Evolutionary conservation across 495 filamentous ascomycete genomes (phyloP).

Genomic region (Pseudomonodictys pantanalensis): DNA sequence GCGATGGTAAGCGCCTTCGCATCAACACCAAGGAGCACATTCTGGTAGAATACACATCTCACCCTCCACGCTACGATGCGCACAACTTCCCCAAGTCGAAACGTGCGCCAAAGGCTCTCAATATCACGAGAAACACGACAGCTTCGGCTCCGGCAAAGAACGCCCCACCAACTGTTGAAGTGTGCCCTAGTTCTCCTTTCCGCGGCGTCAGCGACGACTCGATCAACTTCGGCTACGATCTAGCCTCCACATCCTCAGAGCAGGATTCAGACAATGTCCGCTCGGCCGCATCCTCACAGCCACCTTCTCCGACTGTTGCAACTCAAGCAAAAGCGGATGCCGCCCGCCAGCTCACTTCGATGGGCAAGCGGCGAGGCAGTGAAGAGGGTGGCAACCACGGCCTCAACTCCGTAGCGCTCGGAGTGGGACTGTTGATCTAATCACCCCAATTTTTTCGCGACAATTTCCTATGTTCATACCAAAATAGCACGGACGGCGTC

Average conservation of each 20-base stretch:
- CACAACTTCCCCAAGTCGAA: slow-evolving; percentile 23
- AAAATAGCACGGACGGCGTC: too few relatives aligned
- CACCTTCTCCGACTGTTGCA: slow-evolving; percentile 19
- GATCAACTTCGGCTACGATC: slow-evolving; percentile 25
- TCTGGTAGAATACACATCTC: slow-evolving; percentile 21
- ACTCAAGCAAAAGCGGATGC: slow-evolving; percentile 22
- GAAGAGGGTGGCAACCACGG: slow-evolving; percentile 13
- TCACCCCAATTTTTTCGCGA: too few relatives aligned
- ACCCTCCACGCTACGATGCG: slow-evolving; percentile 31
- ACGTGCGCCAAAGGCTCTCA: background rate
- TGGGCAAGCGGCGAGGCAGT: slow-evolving; percentile 15
- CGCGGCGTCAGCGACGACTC: slow-evolving; percentile 24
- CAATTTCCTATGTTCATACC: too few relatives aligned
- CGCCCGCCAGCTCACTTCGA: background rate
- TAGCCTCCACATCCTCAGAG: slow-evolving; percentile 14
- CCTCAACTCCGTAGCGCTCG: slow-evolving; percentile 15
- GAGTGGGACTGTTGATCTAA: slow-evolving; percentile 22
- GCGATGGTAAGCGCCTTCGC: slow-evolving; percentile 37
- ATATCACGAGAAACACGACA: background rate
- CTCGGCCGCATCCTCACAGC: slow-evolving; percentile 14
- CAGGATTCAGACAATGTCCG: slow-evolving; percentile 15
- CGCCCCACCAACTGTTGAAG: background rate
- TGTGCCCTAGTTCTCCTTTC: slow-evolving; percentile 15
- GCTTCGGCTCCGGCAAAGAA: background rate
- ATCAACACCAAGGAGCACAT: slow-evolving; percentile 38